phyloP scores from a whole-genome alignment of 257 asterid species.

The Rauvolfia tetraphylla region DNA sequence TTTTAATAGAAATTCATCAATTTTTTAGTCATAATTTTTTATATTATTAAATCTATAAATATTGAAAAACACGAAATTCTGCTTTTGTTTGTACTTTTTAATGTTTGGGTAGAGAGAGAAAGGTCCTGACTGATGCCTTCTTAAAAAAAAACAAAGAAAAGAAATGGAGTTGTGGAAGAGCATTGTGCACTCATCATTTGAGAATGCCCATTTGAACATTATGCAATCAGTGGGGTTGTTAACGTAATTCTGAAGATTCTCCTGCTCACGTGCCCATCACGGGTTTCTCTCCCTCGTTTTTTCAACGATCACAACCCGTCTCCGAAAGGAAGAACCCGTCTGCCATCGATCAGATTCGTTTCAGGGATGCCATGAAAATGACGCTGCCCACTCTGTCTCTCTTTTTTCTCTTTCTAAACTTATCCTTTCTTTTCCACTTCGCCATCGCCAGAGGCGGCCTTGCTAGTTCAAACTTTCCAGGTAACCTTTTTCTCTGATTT shows the following conservation, averaged over 20 bases:
- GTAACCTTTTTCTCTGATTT: constrained; percentile 19
- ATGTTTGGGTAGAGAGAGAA: too few relatives aligned
- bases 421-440: constrained; percentile 36
- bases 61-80: too few relatives aligned
- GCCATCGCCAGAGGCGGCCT: constrained; percentile 36
- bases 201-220: too few relatives aligned
- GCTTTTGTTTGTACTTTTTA: too few relatives aligned
- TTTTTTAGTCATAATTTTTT: too few relatives aligned
- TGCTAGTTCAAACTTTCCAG: constrained; percentile 34
- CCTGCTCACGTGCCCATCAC: constrained; percentile 1
- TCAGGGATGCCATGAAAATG: constrained; percentile 10
- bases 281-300: not conserved
- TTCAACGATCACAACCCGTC: not conserved
- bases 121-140: too few relatives aligned
- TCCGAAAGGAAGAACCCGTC: not conserved
- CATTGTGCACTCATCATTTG: too few relatives aligned
- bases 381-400: constrained; percentile 26
- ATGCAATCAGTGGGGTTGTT: not conserved
- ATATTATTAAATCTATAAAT: too few relatives aligned
- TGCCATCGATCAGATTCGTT: not conserved
- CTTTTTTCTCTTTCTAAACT: constrained; percentile 41
- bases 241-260: too few relatives aligned
- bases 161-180: not conserved
- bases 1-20: too few relatives aligned
- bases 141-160: too few relatives aligned